Base-by-base conservation (phyloP, 2,329 filamentous ascomycete genomes). In the Talaromyces amestolkiae region DNA sequence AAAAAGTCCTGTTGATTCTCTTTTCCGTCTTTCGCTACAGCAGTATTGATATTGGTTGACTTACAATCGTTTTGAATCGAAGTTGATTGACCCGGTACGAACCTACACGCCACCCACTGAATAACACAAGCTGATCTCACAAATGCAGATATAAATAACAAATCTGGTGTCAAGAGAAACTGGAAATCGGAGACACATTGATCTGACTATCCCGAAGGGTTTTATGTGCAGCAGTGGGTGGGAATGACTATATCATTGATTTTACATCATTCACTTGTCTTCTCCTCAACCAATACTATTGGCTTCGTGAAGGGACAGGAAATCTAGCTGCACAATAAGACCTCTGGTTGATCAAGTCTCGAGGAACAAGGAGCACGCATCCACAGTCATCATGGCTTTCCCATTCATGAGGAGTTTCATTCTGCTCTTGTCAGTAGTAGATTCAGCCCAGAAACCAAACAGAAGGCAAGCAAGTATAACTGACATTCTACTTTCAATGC, bases 401-500 rank as follows among this genome's bases (percentile, higher is more conserved):
- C 75, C 76, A 45, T 78, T 75, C 64, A 70, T 78, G 73, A 72
- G 75, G 72, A 72, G 75, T 47, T 80, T 80, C 65, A 70, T 79
- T 67, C 72, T 73, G 69, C 75, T 79, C 63, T 80, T 80, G 78
- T 80, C 53, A 77, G 77, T 75, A 66, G 62, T 39, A 45, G 13
- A 49, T 24, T 51, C 56, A 58, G 19, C 11, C 56, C 56, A 43
- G 35, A 41, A 37, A 53, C 39, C 39, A 45, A 45, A 27, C 37
- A 33, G 35, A 61, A 65, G n/a, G 24, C 45, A 45, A 47, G 33
- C 11, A 61, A 47, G 35, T 15, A 27, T 63, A 31, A 63, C 61
- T 63, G 35, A 56, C 47, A 24, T 11, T 35, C 22, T 35, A 37
- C 43, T 54, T 66, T 58, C 39, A 66, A 43, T 65, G 53, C 9